phyloP scores from a whole-genome alignment of 768 basidiomycete genomes.

The Collybiopsis confluens region DNA sequence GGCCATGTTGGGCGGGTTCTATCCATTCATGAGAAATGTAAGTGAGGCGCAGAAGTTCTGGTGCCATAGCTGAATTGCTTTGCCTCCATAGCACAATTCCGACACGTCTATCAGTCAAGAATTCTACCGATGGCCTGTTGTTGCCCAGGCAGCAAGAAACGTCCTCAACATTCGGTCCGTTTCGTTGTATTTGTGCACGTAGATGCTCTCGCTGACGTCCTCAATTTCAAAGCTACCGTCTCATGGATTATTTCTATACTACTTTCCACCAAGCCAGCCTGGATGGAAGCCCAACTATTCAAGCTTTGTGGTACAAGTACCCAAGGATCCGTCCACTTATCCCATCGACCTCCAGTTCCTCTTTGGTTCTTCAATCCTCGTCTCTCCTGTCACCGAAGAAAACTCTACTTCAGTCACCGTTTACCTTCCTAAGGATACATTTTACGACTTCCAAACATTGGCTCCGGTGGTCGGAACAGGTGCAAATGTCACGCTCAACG shows the following conservation, averaged over 20 bases:
- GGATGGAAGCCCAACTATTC: conserved; percentile 63
- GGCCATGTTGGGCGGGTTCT: conserved; percentile 75
- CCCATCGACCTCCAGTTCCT: conserved; percentile 66
- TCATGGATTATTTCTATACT: conserved; percentile 71
- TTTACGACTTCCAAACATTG: conserved; percentile 59
- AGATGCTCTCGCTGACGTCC: background rate
- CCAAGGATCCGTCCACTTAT: conserved; percentile 59
- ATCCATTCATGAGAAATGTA: conserved; percentile 77
- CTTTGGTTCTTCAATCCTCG: conserved; percentile 62
- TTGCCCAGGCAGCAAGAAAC: conserved; percentile 54
- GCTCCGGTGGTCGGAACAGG: conserved; percentile 46
- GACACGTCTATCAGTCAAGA: conserved; percentile 56
- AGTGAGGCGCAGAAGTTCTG: conserved; percentile 15
- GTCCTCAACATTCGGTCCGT: conserved; percentile 56
- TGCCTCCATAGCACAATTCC: conserved; percentile 46
- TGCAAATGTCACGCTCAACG: conserved; percentile 34
- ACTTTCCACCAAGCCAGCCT: conserved; percentile 55
- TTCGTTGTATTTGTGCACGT: too few species aligned
- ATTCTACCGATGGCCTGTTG: conserved; percentile 61
- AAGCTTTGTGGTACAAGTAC: conserved; percentile 64
- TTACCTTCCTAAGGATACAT: conserved; percentile 61
- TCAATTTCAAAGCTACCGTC: conserved; percentile 44
- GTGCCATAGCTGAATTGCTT: background rate
- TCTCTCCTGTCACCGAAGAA: conserved; percentile 64
- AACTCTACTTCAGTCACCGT: conserved; percentile 52